Base-by-base conservation (phyloP, 768 basidiomycete genomes). In the Coprinopsis sp. region DNA sequence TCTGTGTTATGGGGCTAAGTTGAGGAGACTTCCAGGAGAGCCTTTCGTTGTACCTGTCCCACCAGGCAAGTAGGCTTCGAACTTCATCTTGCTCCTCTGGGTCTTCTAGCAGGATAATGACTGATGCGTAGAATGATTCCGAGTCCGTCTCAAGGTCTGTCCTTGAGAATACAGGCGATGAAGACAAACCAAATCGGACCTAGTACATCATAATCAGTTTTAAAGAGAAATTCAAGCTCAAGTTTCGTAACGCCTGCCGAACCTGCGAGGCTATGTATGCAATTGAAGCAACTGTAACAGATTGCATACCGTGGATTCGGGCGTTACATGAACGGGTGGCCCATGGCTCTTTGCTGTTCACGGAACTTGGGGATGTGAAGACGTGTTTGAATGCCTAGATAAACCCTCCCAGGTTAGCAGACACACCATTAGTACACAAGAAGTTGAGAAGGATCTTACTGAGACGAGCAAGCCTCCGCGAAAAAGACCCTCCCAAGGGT, bases 201-300 rank as follows among this genome's bases (percentile, higher is more conserved):
- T 40, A n/a, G 16, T 19, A 23, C 4, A 25, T 14, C 14, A 23
- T 13, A 40, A 40, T 7, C 19, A 8, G n/a, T n/a, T n/a, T n/a
- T n/a, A n/a, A n/a, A n/a, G n/a, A 37, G 36, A 37, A 19, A 19
- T 10, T 7, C 8, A 37, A 18, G 10, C 18, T 8, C 10, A 18
- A 21, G 8, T 10, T 10, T 8, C 11, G 18, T n/a, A 10, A 18
- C 12, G 18, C n/a, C n/a, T n/a, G 18, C 8, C 36, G 8, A n/a
- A 40, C 38, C 38, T 40, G 38, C 7, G 38, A 19, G n/a, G 38
- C 38, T 40, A 40, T 40, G 21, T 40, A 40, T 4, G 38, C 38
- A 6, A 40, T 40, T 16, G 38, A 40, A 14, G 38, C 38, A 10
- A 6, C n/a, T 23, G 38, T 40, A 6, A 40, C 38, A 5, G 38